Percentiles rank a stretch among this genome's conserved stretches.
Evolutionary conservation across 257 asterid species (phyloP).

Genomic region (Capsicum rhomboideum): DNA sequence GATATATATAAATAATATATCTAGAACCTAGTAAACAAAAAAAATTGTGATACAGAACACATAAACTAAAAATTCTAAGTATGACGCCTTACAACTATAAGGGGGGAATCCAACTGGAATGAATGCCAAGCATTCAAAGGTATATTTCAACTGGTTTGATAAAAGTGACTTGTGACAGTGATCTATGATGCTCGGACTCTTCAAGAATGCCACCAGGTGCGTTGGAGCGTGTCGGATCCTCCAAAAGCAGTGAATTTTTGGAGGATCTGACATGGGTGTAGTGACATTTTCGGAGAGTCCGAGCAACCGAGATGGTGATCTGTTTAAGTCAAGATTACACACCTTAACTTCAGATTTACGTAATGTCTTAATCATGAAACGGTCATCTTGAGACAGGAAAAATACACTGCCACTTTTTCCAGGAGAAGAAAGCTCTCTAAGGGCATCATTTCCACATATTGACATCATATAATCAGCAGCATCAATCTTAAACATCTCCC

Average conservation of each 20-base stretch:
- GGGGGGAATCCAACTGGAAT: background rate
- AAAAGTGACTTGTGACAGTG: background rate
- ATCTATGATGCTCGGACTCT: background rate
- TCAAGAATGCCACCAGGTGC: too few species aligned
- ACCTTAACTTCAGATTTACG: conserved; percentile 98
- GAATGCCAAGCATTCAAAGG: background rate
- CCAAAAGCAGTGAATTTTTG: too few species aligned
- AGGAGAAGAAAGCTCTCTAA: conserved; percentile 96
- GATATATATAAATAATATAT: too few species aligned
- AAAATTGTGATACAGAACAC: too few species aligned
- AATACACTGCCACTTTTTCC: conserved; percentile 99
- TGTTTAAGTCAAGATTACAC: conserved; percentile 15
- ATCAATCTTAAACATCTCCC: conserved; percentile 93
- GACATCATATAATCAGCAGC: conserved; percentile 99
- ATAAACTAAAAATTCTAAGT: too few species aligned
- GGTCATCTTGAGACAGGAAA: conserved; percentile 92
- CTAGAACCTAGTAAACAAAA: too few species aligned
- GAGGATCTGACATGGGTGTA: too few species aligned
- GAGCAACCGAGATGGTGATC: background rate
- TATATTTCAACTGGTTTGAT: background rate
- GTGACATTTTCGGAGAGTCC: too few species aligned
- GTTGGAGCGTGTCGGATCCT: too few species aligned
- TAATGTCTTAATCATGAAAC: conserved; percentile 94
- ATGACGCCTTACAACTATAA: background rate
- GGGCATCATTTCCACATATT: conserved; percentile 93